A percentile compares a stretch with the other conserved stretches of the same genome.
phyloP scores from a whole-genome alignment of 805 yeast genomes.

The Debaryomyces prosopidis region DNA sequence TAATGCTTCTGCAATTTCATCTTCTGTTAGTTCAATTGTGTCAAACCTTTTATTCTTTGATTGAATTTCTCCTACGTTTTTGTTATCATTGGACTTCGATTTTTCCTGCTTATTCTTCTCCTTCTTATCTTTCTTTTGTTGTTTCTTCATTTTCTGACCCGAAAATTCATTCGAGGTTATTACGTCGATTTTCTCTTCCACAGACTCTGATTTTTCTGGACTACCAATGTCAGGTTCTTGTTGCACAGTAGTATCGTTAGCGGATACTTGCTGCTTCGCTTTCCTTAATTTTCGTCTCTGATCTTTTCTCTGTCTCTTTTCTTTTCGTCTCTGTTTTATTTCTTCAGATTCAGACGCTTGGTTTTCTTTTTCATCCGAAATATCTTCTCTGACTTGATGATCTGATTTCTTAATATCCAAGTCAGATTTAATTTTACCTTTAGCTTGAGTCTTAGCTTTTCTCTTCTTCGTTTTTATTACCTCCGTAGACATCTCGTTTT shows the following conservation, averaged over 20 bases:
- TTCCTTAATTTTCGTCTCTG: background rate
- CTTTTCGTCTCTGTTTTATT: background rate
- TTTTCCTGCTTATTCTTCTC: constrained; percentile 4
- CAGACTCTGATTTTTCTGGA: background rate
- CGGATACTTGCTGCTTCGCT: background rate
- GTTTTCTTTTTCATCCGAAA: background rate
- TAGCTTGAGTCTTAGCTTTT: background rate
- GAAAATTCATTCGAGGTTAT: background rate
- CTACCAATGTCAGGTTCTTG: background rate
- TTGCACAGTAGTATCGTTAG: background rate
- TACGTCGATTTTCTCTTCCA: background rate
- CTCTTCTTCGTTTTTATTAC: background rate
- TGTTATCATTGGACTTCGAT: background rate
- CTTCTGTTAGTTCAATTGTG: background rate
- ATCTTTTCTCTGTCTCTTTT: constrained; percentile 2
- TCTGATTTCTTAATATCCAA: background rate
- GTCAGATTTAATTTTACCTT: background rate
- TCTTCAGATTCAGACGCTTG: background rate
- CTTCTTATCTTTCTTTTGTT: constrained; percentile 1
- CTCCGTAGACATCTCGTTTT: constrained; percentile 9
- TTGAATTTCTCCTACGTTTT: background rate
- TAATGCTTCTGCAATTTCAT: background rate
- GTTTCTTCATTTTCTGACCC: background rate
- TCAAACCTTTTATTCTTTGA: background rate
- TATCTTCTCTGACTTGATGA: background rate